Evolutionary conservation across 75 land plant genomes (phyloP).

Genomic region (Pinus albicaulis): DNA sequence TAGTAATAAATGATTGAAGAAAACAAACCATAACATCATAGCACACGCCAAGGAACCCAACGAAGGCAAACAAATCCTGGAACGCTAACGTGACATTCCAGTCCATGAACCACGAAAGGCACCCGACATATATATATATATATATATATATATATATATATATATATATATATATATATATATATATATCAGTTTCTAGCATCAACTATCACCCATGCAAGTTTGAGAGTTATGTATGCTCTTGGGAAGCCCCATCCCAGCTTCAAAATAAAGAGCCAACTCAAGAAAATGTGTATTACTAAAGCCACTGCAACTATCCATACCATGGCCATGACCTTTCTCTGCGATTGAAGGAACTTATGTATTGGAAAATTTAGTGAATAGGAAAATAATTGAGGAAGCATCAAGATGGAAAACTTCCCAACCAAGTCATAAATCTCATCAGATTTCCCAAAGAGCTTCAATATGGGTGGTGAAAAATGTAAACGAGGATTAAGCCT

Average conservation of each 20-base stretch:
- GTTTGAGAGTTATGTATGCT: constrained; percentile 19
- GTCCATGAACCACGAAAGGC: no score
- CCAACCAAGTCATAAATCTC: not conserved
- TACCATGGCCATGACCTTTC: constrained; percentile 32
- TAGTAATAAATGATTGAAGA: no score
- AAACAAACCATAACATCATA: constrained; percentile 22
- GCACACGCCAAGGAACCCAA: constrained; percentile 41
- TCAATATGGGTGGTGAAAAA: constrained; percentile 22
- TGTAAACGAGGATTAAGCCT: constrained; percentile 12
- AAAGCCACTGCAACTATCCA: constrained; percentile 10
- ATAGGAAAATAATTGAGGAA: constrained; percentile 25
- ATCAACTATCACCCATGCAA: constrained; percentile 17
- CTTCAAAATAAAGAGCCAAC: constrained; percentile 22
- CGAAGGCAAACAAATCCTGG: no score
- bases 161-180: no score
- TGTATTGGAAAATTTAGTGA: constrained; percentile 32
- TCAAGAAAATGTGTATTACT: constrained; percentile 17
- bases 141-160: no score
- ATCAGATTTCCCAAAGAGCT: constrained; percentile 8
- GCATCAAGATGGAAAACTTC: constrained; percentile 13
- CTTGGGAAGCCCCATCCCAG: constrained; percentile 17
- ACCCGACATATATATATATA: no score
- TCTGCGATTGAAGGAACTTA: constrained; percentile 50
- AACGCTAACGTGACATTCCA: no score
- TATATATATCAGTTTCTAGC: constrained; percentile 12